A percentile compares a stretch with the other conserved stretches of the same genome.
These are phyloP conservation scores for Didymella glomerata DNA, from an alignment of 2,329 filamentous ascomycete genomes.

Conservation along the genomic window DNA sequence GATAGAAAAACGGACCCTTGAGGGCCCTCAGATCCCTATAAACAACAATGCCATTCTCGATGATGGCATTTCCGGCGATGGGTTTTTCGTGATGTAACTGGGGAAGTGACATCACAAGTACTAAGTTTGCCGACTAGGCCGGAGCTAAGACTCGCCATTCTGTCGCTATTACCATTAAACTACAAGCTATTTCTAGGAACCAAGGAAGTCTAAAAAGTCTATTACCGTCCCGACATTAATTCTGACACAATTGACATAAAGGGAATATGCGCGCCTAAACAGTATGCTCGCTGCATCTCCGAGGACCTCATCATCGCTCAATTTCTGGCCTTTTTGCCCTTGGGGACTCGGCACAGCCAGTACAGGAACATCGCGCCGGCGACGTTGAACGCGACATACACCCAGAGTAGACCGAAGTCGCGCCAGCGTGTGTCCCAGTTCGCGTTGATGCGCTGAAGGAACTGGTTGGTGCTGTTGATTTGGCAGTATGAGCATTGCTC, in stretches of 20 bases:
- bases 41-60: not conserved
- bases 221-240: conserved; percentile 3
- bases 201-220: conserved; percentile 11
- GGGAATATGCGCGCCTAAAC: not conserved
- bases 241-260: conserved; percentile 1
- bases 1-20: not conserved
- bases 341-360: conserved; percentile 62
- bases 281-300: not conserved
- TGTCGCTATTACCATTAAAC: conserved; percentile 10
- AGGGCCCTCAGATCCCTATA: not conserved
- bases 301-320: conserved; percentile 1
- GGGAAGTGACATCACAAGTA: conserved; percentile 18
- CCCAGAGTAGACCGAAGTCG: conserved; percentile 60
- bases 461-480: conserved; percentile 57
- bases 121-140: conserved; percentile 1
- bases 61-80: conserved; percentile 9
- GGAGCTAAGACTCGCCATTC: conserved; percentile 3
- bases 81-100: conserved; percentile 15
- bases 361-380: conserved; percentile 60
- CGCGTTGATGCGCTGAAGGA: conserved; percentile 43
- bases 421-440: not conserved
- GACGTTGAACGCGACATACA: conserved; percentile 61
- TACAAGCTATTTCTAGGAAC: not conserved
- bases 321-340: conserved; percentile 52
- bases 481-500: conserved; percentile 59